These are phyloP conservation scores for Blastomyces percursus DNA, from an alignment of 2,329 filamentous ascomycete species.

Conservation along the genomic window DNA sequence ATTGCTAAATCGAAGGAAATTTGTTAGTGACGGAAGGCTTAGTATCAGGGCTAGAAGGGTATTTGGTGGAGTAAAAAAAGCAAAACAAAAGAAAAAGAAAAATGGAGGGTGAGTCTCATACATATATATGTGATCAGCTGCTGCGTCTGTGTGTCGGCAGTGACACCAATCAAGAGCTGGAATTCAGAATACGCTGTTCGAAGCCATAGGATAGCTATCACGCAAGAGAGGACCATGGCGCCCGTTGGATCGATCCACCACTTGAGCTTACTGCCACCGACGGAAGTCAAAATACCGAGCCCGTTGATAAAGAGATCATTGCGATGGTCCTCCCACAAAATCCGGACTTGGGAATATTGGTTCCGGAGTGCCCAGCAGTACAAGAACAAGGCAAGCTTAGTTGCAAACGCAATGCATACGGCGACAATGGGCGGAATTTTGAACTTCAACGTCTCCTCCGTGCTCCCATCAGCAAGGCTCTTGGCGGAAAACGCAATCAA, in stretches of 20 bases:
- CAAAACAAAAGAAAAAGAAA: background rate
- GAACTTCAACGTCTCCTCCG: conserved; percentile 51
- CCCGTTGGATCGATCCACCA: conserved; percentile 97
- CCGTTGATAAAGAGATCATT: conserved; percentile 97
- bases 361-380: conserved; percentile 90
- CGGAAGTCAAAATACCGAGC: conserved; percentile 78
- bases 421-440: conserved; percentile 75
- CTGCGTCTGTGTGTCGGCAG: conserved; percentile 71
- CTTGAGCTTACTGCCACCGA: conserved; percentile 75
- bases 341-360: conserved; percentile 82
- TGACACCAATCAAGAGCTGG: conserved; percentile 78
- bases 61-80: background rate
- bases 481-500: conserved; percentile 78
- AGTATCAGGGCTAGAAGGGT: background rate
- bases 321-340: conserved; percentile 92
- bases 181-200: conserved; percentile 82
- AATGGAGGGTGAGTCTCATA: conserved; percentile 23
- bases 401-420: conserved; percentile 70
- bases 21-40: background rate
- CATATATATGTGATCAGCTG: conserved; percentile 94
- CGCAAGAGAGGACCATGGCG: conserved; percentile 66
- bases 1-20: conserved; percentile 41
- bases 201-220: conserved; percentile 74
- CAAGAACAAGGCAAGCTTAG: conserved; percentile 72
- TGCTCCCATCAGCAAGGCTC: conserved; percentile 48